Evolutionary conservation across 1,284 basidiomycete genomes (phyloP).

Genomic region (Malassezia japonica): DNA sequence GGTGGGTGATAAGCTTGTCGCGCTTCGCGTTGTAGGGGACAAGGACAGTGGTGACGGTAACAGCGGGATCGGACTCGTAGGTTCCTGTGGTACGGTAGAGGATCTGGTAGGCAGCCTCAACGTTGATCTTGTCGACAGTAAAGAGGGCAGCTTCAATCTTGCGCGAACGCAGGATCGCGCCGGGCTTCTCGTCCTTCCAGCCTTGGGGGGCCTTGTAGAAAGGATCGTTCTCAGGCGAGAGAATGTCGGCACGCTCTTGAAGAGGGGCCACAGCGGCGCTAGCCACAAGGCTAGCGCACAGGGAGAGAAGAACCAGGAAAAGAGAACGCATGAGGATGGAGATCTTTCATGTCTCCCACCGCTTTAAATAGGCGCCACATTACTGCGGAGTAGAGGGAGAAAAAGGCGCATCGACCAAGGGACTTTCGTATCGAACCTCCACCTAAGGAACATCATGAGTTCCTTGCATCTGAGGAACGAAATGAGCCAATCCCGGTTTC

Average conservation of each 20-base stretch:
- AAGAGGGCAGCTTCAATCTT: slow-evolving; percentile 10
- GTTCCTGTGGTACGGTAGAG: slow-evolving; percentile 18
- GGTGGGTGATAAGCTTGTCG: slow-evolving; percentile 22
- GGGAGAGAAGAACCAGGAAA: neutral
- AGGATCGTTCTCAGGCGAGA: slow-evolving; percentile 16
- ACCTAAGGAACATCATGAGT: too few relatives aligned
- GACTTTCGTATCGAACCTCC: too few relatives aligned
- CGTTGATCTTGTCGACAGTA: neutral
- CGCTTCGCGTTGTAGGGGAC: slow-evolving; percentile 21
- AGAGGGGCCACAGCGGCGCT: neutral
- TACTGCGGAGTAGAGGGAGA: too few relatives aligned
- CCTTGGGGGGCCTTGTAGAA: slow-evolving; percentile 27
- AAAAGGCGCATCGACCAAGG: too few relatives aligned
- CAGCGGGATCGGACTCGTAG: too few relatives aligned
- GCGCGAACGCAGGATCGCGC: slow-evolving; percentile 26
- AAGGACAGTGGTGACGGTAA: slow-evolving; percentile 22
- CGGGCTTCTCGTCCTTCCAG: slow-evolving; percentile 20
- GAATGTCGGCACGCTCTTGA: neutral
- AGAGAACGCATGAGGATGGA: neutral
- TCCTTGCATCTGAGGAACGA: too few relatives aligned
- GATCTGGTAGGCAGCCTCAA: slow-evolving; percentile 23
- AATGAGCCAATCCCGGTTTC: too few relatives aligned
- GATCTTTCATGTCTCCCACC: too few relatives aligned
- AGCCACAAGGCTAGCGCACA: neutral
- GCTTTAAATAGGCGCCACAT: too few relatives aligned